A percentile compares a stretch with the other conserved stretches of the same genome.
Evolutionary conservation across 208 protist species (phyloP).

Genomic region (Trypanosoma conorhini): DNA sequence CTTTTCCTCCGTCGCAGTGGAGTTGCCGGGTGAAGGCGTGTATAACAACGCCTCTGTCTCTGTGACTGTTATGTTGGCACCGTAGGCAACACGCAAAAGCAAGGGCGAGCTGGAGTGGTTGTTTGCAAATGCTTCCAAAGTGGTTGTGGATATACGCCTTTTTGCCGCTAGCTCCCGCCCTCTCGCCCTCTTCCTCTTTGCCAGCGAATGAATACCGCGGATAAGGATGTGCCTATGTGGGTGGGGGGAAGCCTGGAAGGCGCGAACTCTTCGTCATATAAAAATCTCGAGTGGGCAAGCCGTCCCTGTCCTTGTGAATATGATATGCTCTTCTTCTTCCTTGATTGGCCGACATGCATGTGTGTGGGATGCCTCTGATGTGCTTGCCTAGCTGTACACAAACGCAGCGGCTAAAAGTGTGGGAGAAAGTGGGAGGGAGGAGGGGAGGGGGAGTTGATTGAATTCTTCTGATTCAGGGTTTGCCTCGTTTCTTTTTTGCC

Average conservation of each 20-base stretch:
- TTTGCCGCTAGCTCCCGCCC: too few species aligned
- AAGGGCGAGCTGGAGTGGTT: not conserved
- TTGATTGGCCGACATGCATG: not conserved
- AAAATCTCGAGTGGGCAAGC: not conserved
- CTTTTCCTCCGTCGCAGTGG: constrained; percentile 36
- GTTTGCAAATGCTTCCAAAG: not conserved
- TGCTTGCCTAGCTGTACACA: not conserved
- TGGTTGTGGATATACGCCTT: constrained; percentile 10
- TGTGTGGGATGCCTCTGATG: not conserved
- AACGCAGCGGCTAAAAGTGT: not conserved
- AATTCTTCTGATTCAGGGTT: not conserved
- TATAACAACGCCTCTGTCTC: constrained; percentile 32
- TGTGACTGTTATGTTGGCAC: constrained; percentile 26
- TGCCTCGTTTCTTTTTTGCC: not conserved
- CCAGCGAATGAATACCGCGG: not conserved
- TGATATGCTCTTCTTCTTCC: not conserved
- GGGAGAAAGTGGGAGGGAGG: not conserved
- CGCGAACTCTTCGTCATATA: not conserved
- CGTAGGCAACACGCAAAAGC: constrained; percentile 8
- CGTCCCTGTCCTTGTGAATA: not conserved
- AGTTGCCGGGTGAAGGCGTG: constrained; percentile 33
- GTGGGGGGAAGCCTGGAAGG: not conserved
- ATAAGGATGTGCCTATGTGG: not conserved
- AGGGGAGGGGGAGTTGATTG: not conserved
- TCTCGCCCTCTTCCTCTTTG: not conserved